These are phyloP conservation scores for Kluyveromyces nonfermentans DNA, from an alignment of 805 yeast genomes.

Conservation along the genomic window DNA sequence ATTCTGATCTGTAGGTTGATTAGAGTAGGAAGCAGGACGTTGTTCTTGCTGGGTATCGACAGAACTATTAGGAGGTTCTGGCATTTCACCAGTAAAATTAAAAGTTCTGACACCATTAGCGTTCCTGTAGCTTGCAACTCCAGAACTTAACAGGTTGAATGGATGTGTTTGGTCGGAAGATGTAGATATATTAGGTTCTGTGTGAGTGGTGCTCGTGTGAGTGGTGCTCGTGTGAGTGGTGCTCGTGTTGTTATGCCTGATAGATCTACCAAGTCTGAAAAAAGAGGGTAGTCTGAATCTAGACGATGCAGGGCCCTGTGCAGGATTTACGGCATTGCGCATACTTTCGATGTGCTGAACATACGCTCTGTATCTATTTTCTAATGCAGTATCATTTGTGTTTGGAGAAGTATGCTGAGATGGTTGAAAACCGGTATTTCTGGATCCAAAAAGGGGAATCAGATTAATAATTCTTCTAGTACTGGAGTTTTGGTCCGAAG, in stretches of 20 bases:
- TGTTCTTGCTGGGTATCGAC: neutral
- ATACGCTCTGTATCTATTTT: slow-evolving; percentile 2
- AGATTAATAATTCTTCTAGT: slow-evolving; percentile 1
- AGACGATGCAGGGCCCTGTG: neutral
- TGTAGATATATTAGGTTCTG: neutral
- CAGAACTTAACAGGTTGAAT: slow-evolving; percentile 18
- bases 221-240: too few species aligned
- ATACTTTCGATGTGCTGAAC: neutral
- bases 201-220: neutral
- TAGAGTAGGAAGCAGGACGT: neutral
- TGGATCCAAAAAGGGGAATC: neutral
- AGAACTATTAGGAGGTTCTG: slow-evolving; percentile 3
- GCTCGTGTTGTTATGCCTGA: neutral
- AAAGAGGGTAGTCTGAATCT: slow-evolving; percentile 3
- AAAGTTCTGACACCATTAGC: slow-evolving; percentile 21
- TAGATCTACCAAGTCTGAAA: slow-evolving; percentile 1
- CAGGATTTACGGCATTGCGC: neutral
- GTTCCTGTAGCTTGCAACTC: slow-evolving; percentile 28
- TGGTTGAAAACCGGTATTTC: neutral
- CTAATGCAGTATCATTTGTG: neutral
- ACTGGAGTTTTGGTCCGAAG: neutral
- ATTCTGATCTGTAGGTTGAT: slow-evolving; percentile 6
- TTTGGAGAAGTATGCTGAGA: neutral
- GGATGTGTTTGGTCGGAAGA: neutral
- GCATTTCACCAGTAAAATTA: slow-evolving; percentile 8